phyloP scores from a whole-genome alignment of 2,329 filamentous ascomycete genomes.

The Botrytis deweyae region DNA sequence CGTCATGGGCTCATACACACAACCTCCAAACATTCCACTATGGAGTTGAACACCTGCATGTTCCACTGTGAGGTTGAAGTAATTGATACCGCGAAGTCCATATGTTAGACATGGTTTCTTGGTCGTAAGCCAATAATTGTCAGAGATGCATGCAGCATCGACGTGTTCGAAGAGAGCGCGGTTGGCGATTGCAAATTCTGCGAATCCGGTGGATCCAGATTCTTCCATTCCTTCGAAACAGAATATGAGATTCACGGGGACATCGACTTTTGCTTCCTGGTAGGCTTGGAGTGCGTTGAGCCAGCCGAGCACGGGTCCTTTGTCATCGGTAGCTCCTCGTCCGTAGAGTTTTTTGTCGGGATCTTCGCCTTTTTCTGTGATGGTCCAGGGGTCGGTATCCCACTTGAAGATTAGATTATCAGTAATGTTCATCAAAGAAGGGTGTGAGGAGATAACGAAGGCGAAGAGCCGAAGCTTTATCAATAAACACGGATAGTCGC shows the following conservation, averaged over 20 bases:
- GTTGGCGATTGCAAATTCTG: background rate
- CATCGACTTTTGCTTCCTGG: background rate
- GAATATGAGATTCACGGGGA: slow-evolving; percentile 13
- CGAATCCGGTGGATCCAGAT: slow-evolving; percentile 9
- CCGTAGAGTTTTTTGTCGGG: slow-evolving; percentile 1
- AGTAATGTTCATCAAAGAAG: background rate
- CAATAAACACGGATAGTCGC: too few relatives aligned
- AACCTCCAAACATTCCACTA: slow-evolving; percentile 15
- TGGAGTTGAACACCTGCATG: background rate
- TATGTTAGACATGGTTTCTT: slow-evolving; percentile 14
- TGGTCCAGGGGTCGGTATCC: slow-evolving; percentile 5
- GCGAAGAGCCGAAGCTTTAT: too few relatives aligned
- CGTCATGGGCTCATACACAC: slow-evolving; percentile 12
- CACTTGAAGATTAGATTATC: background rate
- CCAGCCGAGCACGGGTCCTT: slow-evolving; percentile 17
- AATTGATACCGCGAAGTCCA: slow-evolving; percentile 15
- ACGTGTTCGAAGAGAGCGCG: background rate
- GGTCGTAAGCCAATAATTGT: slow-evolving; percentile 17
- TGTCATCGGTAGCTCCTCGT: slow-evolving; percentile 13
- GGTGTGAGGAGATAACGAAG: background rate
- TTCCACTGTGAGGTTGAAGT: slow-evolving; percentile 5
- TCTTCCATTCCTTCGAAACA: slow-evolving; percentile 23
- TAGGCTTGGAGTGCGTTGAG: slow-evolving; percentile 17
- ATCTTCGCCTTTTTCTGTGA: slow-evolving; percentile 6
- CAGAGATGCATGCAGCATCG: slow-evolving; percentile 13